Conservation (phyloP, 164 flowering plant genomes). For the Houttuynia cordata region DNA sequence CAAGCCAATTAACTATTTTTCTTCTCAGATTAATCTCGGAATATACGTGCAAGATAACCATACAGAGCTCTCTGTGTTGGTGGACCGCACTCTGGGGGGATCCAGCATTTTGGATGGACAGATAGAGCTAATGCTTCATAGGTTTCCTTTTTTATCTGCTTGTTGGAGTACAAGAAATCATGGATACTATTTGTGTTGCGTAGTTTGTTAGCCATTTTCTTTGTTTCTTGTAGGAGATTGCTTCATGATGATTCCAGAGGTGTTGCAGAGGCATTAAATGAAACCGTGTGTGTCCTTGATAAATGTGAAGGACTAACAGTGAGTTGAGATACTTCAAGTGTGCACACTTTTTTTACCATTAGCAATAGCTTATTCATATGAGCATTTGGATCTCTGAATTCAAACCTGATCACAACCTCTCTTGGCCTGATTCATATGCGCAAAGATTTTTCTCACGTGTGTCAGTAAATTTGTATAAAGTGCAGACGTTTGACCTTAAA, state of each 20-base stretch:
- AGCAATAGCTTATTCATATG: too few relatives aligned
- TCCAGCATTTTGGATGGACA: slow-evolving; percentile 81
- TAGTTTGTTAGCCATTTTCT: background rate
- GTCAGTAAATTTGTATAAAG: too few relatives aligned
- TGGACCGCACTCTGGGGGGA: slow-evolving; percentile 88
- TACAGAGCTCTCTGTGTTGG: slow-evolving; percentile 71
- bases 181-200: background rate
- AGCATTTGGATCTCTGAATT: too few relatives aligned
- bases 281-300: slow-evolving; percentile 46
- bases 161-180: background rate
- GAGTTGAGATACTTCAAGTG: slow-evolving; percentile 14
- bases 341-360: background rate
- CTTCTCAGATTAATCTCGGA: slow-evolving; percentile 82
- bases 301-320: slow-evolving; percentile 73
- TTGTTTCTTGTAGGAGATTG: slow-evolving; percentile 44
- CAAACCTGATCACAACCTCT: too few relatives aligned
- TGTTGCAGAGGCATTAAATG: slow-evolving; percentile 83
- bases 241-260: slow-evolving; percentile 84
- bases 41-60: slow-evolving; percentile 47
- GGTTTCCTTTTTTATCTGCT: slow-evolving; percentile 25
- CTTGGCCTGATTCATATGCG: too few relatives aligned
- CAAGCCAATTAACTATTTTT: background rate
- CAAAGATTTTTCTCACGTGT: too few relatives aligned
- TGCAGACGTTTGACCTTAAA: too few relatives aligned
- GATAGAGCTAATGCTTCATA: slow-evolving; percentile 88